Evolutionary conservation across 2,329 filamentous ascomycete genomes (phyloP), one percentile per base, ranked within the genome.

Genomic region (Escovopsis sp.): DNA sequence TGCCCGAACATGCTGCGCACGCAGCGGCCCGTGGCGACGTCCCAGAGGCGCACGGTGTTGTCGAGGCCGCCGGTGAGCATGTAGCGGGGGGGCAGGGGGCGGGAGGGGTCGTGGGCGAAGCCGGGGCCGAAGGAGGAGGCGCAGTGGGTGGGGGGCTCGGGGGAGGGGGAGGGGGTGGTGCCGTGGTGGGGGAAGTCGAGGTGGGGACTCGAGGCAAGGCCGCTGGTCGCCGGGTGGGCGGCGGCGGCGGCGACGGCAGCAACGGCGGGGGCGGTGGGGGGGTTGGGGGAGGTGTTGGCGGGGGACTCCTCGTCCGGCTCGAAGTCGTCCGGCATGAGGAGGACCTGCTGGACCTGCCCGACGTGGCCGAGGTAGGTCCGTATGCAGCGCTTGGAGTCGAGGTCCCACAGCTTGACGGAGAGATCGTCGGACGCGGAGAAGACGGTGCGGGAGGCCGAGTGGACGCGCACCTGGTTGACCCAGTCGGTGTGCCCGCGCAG

Each of bases 1-100:
- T 98, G 90, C 0, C 90, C 90, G 53, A 96, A 98, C 65, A 94
- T 93, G 23, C 85, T 93, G 41, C 85, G 81, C 25, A 94, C 68
- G 48, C 84, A 94, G 43, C 75, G 74, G 27, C 84, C 85, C 1
- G 80, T 80, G 5, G 71, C 72, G 2, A 86, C 82, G 53, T 94
- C 85, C 88, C 90, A 98, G 15, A 96, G 69, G 10, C 88, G 79
- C 42, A 96, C 83, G 0, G 86, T 94, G 38, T 79, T 81, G 56
- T 98, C 90, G 14, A 98, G 70, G 0, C 85, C 86, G 34, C 84
- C 87, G 1, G 87, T 94, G 32, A 96, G 70, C 66, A 98, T 94
- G 58, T 94, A 96, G 4, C 79, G 73, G 1, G 86, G 83, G 12
- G 88, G 88, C 9, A 79, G 65, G 2, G 80, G 74, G 0, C 88